phyloP scores from a whole-genome alignment of 177 flowering plant species.

The Vitis hybrid region DNA sequence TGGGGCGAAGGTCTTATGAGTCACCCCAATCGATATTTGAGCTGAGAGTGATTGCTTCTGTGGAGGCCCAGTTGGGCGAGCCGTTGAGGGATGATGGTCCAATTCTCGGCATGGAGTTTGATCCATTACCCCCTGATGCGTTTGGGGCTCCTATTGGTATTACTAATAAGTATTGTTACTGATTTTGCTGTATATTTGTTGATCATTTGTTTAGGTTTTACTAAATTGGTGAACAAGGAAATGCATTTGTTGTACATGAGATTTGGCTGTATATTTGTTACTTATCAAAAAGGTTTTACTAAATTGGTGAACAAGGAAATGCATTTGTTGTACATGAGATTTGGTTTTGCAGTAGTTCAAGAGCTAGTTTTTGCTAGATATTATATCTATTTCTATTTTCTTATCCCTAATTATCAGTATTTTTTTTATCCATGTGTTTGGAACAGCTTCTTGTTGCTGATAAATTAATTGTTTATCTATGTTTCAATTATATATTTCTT shows the following conservation, averaged over 20 bases:
- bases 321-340: too few species aligned
- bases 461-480: neutral
- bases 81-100: constrained; percentile 90
- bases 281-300: too few species aligned
- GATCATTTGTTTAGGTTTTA: too few species aligned
- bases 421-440: too few species aligned
- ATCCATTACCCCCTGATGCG: constrained; percentile 91
- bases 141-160: constrained; percentile 89
- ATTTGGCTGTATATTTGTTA: too few species aligned
- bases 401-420: too few species aligned
- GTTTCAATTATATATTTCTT: neutral
- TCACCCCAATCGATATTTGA: constrained; percentile 50
- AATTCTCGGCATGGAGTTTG: constrained; percentile 93
- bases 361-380: too few species aligned
- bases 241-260: too few species aligned
- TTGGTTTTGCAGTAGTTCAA: too few species aligned
- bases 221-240: too few species aligned
- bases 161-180: neutral
- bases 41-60: constrained; percentile 70
- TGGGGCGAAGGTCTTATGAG: constrained; percentile 54
- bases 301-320: too few species aligned
- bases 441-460: neutral
- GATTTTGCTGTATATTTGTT: neutral
- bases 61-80: constrained; percentile 91
- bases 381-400: too few species aligned